Conservation (phyloP, 306 rosid species). For the Pyrus communis region DNA sequence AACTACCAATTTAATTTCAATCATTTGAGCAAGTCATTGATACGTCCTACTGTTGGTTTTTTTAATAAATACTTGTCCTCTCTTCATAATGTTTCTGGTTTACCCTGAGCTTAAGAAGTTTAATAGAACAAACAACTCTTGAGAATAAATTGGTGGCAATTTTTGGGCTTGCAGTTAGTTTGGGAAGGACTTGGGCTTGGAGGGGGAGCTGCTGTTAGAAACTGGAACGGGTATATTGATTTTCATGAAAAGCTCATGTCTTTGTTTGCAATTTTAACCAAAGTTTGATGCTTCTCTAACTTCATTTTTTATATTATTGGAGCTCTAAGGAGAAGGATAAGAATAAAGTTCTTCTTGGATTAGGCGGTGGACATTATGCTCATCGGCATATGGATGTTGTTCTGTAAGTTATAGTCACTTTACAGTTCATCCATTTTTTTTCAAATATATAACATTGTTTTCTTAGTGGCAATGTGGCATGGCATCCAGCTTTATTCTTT, state of each 20-base stretch:
- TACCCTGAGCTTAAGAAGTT: too few species aligned
- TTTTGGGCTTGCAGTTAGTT: conserved; percentile 49
- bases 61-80: background rate
- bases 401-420: conserved; percentile 38
- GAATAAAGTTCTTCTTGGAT: conserved; percentile 89
- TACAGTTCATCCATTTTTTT: background rate
- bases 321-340: too few species aligned
- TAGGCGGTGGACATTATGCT: conserved; percentile 93
- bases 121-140: background rate
- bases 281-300: too few species aligned
- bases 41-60: background rate
- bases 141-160: background rate
- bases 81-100: too few species aligned
- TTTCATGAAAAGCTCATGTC: too few species aligned
- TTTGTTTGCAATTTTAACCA: too few species aligned
- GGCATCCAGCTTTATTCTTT: background rate
- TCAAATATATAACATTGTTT: too few species aligned
- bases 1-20: background rate
- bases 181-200: too few species aligned
- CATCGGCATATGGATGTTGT: conserved; percentile 91
- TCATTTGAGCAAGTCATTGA: conserved; percentile 9
- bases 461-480: too few species aligned
- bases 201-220: too few species aligned
- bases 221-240: too few species aligned
- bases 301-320: too few species aligned